Conservation (phyloP, 352 stramenopile species). For the Pilasporangium apinafurcum region DNA sequence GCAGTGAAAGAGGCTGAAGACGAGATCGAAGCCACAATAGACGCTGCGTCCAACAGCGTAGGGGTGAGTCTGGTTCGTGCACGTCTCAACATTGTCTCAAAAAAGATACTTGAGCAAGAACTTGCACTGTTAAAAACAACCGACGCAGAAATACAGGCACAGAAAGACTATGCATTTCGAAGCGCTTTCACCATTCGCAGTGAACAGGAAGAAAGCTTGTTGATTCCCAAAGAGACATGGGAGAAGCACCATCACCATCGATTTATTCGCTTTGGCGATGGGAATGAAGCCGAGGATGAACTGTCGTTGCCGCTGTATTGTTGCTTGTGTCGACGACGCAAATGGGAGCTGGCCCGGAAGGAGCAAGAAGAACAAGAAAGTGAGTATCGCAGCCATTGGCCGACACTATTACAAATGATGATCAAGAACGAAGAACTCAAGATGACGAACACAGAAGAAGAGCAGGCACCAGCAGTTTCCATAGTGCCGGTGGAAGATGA, state of each 20-base stretch:
- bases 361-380: slow-evolving; percentile 45
- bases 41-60: slow-evolving; percentile 6
- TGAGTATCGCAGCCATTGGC: slow-evolving; percentile 26
- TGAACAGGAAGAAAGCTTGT: slow-evolving; percentile 10
- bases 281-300: too few species aligned
- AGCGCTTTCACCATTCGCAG: too few species aligned
- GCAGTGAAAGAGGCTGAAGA: slow-evolving; percentile 55
- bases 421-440: slow-evolving; percentile 48
- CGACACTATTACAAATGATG: slow-evolving; percentile 19
- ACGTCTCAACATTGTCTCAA: slow-evolving; percentile 41
- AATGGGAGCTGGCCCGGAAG: slow-evolving; percentile 47
- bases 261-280: slow-evolving; percentile 30
- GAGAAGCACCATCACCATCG: slow-evolving; percentile 68
- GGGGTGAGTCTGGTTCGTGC: slow-evolving; percentile 25
- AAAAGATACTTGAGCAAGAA: slow-evolving; percentile 52
- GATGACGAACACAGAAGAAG: slow-evolving; percentile 10
- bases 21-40: slow-evolving; percentile 36
- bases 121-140: slow-evolving; percentile 31
- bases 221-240: slow-evolving; percentile 49
- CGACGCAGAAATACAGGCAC: slow-evolving; percentile 20
- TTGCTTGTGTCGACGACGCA: slow-evolving; percentile 52
- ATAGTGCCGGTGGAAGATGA: too few species aligned
- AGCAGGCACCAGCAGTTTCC: too few species aligned
- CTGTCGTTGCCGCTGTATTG: slow-evolving; percentile 34
- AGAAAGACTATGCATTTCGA: slow-evolving; percentile 8